These are phyloP conservation scores for Aureobasidium sp. DNA, from an alignment of 2,329 filamentous ascomycete species.

Conservation along the genomic window DNA sequence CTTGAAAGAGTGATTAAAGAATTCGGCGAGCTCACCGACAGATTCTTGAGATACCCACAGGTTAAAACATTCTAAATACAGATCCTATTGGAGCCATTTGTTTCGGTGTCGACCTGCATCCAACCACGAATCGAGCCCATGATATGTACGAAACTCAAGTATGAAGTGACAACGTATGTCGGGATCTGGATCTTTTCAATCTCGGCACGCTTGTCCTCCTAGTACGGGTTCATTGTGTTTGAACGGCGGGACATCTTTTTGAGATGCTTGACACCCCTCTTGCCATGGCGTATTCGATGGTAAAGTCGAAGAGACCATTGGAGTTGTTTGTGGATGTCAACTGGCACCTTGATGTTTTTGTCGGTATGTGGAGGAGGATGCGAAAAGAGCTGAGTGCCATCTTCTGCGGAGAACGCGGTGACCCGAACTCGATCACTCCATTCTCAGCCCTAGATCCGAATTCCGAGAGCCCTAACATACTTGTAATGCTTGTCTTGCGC, in stretches of 20 bases:
- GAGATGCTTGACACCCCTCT: conserved; percentile 17
- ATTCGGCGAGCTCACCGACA: conserved; percentile 32
- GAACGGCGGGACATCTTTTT: conserved; percentile 16
- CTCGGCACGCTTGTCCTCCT: conserved; percentile 18
- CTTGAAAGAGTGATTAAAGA: conserved; percentile 41
- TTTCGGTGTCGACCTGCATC: conserved; percentile 31
- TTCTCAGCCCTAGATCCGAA: no score
- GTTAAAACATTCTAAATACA: conserved; percentile 41
- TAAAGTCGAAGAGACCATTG: conserved; percentile 17
- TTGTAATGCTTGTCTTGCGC: no score
- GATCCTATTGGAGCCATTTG: conserved; percentile 38
- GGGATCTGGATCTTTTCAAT: conserved; percentile 19
- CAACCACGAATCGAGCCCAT: conserved; percentile 27
- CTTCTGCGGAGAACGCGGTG: neutral
- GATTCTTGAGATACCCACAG: conserved; percentile 30
- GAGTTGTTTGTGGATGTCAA: neutral
- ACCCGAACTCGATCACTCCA: neutral
- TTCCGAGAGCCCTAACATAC: no score
- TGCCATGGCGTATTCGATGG: conserved; percentile 17
- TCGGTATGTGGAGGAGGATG: neutral
- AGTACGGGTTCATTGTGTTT: conserved; percentile 16
- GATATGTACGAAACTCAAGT: conserved; percentile 16
- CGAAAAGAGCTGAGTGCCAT: neutral
- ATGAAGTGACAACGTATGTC: conserved; percentile 17
- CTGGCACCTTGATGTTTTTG: neutral